Evolutionary conservation across 2,329 filamentous ascomycete genomes (phyloP), one percentile per base, ranked within the genome.

Genomic region (Ophiocordyceps australis): DNA sequence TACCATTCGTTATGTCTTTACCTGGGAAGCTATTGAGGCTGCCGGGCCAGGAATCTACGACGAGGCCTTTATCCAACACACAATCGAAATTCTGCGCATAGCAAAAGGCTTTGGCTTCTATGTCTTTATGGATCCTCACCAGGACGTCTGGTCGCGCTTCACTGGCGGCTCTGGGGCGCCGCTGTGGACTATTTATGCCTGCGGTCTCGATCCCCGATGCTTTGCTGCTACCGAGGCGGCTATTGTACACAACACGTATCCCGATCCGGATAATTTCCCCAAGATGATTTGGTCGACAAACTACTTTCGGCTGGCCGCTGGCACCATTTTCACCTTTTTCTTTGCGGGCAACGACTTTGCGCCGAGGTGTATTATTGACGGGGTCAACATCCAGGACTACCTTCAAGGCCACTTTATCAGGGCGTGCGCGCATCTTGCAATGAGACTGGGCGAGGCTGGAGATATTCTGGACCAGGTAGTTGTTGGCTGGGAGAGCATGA

Each of bases 241-340:
- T 20, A 66, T 95, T 31, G 86, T 98, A 6, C 89, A 98, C 27
- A 98, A 95, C 42, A 91, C 80, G 3, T 94, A 81, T 44, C 73
- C 80, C 8, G 67, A 92, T 13, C 82, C 85, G 7, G 74, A 74
- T 15, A 65, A 74, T 2, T 98, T 86, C 37, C 89, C 89, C 14
- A 95, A 94, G 55, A 98, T 98, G 91, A 86, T 95, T 30, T 98
- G 89, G 89, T 83, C 86, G 11, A 95, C 91, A 26, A 98, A 98
- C 46, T 98, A 98, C 50, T 78, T 72, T 33, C 70, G 89, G 14
- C 60, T 95, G 25, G 85, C 77, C 3, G 79, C 76, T 25, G 81
- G 85, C 36, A 85, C 82, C 23, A 82, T 95, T 38, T 95, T 94
- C 46, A 93, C 86, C 0, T 55, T 95, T 26, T 98, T 93, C 55